phyloP scores from a whole-genome alignment of 306 rosid species.

The Quercus rubra region DNA sequence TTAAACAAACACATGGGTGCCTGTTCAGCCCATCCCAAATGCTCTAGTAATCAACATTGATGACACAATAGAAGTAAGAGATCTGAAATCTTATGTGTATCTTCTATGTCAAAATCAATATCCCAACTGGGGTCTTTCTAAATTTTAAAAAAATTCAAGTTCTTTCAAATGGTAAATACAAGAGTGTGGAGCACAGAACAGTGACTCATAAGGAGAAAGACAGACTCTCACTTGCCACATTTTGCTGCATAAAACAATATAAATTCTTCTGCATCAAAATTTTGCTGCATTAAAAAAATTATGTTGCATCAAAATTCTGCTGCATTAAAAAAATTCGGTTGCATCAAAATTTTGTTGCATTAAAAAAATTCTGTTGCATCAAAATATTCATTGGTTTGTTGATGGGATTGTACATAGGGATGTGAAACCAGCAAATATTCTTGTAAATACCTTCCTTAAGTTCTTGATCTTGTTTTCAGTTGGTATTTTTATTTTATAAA shows the following conservation, averaged over 20 bases:
- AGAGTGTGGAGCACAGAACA: slow-evolving; percentile 96
- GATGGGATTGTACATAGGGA: too few species aligned
- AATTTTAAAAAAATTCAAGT: slow-evolving; percentile 44
- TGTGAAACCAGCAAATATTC: too few species aligned
- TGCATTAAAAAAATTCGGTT: too few species aligned
- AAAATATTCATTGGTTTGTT: too few species aligned
- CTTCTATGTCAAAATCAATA: neutral
- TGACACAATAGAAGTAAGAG: slow-evolving; percentile 77
- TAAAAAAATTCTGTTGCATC: too few species aligned
- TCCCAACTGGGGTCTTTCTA: neutral
- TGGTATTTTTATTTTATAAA: too few species aligned
- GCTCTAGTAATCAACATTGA: slow-evolving; percentile 93
- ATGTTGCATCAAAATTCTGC: too few species aligned
- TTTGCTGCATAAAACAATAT: slow-evolving; percentile 6
- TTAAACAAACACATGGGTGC: slow-evolving; percentile 45
- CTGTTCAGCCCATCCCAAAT: slow-evolving; percentile 75
- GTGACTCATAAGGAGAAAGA: slow-evolving; percentile 70
- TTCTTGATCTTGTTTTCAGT: too few species aligned
- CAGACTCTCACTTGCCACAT: slow-evolving; percentile 78
- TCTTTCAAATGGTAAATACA: slow-evolving; percentile 88
- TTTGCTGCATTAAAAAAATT: too few species aligned
- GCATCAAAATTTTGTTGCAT: too few species aligned
- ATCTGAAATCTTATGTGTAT: neutral
- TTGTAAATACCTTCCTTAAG: too few species aligned
- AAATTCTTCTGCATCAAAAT: too few species aligned